Evolutionary conservation across 108 stramenopile species (phyloP).

Genomic region (Nitzschia sp.): DNA sequence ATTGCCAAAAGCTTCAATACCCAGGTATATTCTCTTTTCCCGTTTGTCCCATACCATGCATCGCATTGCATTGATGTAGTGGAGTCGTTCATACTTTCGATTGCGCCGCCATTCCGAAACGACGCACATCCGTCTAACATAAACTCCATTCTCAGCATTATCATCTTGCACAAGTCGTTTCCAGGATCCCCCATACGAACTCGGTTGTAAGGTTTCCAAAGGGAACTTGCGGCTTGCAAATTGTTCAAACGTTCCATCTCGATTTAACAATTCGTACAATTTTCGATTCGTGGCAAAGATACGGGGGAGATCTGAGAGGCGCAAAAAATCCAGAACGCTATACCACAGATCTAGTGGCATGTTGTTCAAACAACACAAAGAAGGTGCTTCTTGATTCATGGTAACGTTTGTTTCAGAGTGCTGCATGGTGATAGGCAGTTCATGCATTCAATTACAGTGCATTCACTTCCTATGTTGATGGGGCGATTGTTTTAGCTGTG

Average conservation of each 20-base stretch:
- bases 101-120: background rate
- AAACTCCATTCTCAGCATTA: conserved; percentile 1
- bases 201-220: background rate
- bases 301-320: background rate
- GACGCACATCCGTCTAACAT: background rate
- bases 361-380: too few relatives aligned
- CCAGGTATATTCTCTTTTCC: background rate
- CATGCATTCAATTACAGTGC: too few relatives aligned
- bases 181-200: background rate
- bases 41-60: background rate
- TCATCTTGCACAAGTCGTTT: background rate
- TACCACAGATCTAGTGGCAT: conserved; percentile 1
- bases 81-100: background rate
- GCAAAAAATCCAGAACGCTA: background rate
- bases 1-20: conserved; percentile 6
- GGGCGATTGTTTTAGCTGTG: too few relatives aligned
- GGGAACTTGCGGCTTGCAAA: background rate
- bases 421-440: too few relatives aligned
- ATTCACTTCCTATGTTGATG: too few relatives aligned
- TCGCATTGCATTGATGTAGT: background rate
- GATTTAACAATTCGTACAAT: background rate
- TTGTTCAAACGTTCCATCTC: background rate
- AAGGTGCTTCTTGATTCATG: too few relatives aligned
- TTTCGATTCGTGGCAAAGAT: background rate
- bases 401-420: too few relatives aligned